phyloP scores from a whole-genome alignment of 2,329 filamentous ascomycete species.

The Conoideocrella luteorostrata region DNA sequence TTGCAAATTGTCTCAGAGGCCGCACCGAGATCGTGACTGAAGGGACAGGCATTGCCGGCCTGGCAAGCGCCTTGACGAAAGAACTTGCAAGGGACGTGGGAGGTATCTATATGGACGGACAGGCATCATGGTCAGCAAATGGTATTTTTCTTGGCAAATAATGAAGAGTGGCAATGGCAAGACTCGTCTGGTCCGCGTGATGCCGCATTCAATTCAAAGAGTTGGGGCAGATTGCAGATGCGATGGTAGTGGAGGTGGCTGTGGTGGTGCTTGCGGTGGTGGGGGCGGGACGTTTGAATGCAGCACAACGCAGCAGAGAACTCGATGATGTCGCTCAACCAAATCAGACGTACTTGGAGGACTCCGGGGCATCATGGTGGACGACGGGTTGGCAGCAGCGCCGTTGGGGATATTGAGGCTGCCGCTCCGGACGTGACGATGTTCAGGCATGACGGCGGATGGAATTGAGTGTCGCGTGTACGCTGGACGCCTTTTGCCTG shows the following conservation, averaged over 20 bases:
- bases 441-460: slow-evolving; percentile 38
- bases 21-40: slow-evolving; percentile 84
- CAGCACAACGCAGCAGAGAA: background rate
- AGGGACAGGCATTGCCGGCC: slow-evolving; percentile 91
- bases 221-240: too few relatives aligned
- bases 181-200: too few relatives aligned
- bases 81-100: slow-evolving; percentile 99
- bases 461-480: slow-evolving; percentile 10
- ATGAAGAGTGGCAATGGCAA: background rate
- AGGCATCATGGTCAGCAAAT: slow-evolving; percentile 1
- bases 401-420: slow-evolving; percentile 47
- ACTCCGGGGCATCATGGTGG: slow-evolving; percentile 42
- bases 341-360: slow-evolving; percentile 43
- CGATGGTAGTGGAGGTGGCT: too few relatives aligned
- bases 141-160: background rate
- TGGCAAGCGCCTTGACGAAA: slow-evolving; percentile 94
- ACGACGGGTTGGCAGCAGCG: slow-evolving; percentile 16
- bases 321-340: background rate
- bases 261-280: slow-evolving; percentile 1
- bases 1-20: slow-evolving; percentile 90
- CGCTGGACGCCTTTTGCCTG: slow-evolving; percentile 5
- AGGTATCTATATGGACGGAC: slow-evolving; percentile 59
- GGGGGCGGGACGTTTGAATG: slow-evolving; percentile 8
- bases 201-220: too few relatives aligned
- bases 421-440: slow-evolving; percentile 50